Conservation (phyloP, 768 basidiomycete genomes). For the Kondoa malvinella region DNA sequence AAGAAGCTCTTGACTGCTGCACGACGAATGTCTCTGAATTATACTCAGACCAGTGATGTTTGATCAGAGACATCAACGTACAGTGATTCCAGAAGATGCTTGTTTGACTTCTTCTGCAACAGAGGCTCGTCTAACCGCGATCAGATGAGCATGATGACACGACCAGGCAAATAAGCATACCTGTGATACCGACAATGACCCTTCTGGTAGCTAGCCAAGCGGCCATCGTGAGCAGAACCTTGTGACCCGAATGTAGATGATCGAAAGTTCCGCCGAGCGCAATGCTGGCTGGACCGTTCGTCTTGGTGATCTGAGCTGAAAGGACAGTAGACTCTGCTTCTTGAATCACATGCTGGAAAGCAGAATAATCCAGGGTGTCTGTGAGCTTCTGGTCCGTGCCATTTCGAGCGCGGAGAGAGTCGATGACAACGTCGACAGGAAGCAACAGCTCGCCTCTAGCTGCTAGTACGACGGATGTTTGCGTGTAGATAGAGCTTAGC, state of each 20-base stretch:
- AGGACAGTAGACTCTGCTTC: background rate
- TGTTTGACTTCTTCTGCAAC: constrained; percentile 53
- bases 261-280: constrained; percentile 93
- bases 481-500: background rate
- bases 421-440: constrained; percentile 1
- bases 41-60: background rate
- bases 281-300: constrained; percentile 37
- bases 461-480: background rate
- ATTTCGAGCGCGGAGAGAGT: background rate
- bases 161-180: constrained; percentile 34
- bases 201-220: constrained; percentile 62
- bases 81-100: constrained; percentile 50
- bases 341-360: background rate
- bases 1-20: constrained; percentile 52
- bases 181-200: constrained; percentile 77
- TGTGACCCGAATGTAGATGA: constrained; percentile 92
- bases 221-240: constrained; percentile 83
- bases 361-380: background rate
- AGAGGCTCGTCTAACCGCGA: constrained; percentile 47
- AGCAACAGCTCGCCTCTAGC: background rate
- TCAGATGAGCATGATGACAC: background rate
- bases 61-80: constrained; percentile 20
- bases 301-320: background rate
- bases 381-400: background rate
- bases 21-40: constrained; percentile 36